phyloP scores from a whole-genome alignment of 2,329 filamentous ascomycete genomes.

The Apiospora koreana region DNA sequence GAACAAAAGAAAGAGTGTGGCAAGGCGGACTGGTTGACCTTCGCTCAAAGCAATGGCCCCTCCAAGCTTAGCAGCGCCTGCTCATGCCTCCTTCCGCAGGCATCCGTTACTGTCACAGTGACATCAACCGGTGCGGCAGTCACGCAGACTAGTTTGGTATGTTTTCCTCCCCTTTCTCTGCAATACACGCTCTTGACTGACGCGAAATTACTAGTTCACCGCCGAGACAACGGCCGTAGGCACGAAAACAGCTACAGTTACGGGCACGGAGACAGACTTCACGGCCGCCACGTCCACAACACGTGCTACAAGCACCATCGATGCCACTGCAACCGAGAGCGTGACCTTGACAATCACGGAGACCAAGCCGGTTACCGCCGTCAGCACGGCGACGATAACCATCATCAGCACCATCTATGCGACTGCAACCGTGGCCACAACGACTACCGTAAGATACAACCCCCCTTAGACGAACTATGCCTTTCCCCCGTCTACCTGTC shows the following conservation, averaged over 20 bases:
- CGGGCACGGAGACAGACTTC: not conserved
- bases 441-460: not conserved
- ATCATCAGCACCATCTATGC: not conserved
- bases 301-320: not conserved
- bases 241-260: not conserved
- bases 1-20: not conserved
- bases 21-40: not conserved
- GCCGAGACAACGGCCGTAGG: not conserved
- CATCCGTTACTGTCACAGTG: not conserved
- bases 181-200: too few species aligned
- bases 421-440: not conserved
- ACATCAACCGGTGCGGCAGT: not conserved
- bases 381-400: not conserved
- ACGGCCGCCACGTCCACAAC: not conserved
- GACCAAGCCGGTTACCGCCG: not conserved
- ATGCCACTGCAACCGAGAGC: slow-evolving; percentile 8
- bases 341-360: not conserved
- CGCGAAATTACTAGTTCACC: too few species aligned
- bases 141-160: not conserved
- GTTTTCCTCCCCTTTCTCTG: not conserved
- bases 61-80: not conserved
- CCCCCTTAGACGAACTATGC: too few species aligned
- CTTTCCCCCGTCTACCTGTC: too few species aligned
- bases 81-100: not conserved
- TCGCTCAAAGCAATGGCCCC: not conserved